A percentile compares a stretch with the other conserved stretches of the same genome.
phyloP scores from a whole-genome alignment of 2,329 filamentous ascomycete species.

The Hypoxylon rubiginosum region DNA sequence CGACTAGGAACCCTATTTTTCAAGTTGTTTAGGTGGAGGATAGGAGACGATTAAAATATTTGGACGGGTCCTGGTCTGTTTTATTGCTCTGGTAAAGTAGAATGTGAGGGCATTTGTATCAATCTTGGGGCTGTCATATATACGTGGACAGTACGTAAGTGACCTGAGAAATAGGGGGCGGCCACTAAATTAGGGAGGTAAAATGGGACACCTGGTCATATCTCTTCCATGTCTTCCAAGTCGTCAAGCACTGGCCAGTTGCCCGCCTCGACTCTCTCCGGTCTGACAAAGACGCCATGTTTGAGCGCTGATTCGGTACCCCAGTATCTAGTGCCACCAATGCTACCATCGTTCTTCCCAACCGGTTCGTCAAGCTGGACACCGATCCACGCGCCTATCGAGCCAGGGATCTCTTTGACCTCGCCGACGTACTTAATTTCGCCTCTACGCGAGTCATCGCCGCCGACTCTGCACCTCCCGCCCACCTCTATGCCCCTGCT shows the following conservation, averaged over 20 bases:
- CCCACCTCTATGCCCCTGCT: conserved; percentile 75
- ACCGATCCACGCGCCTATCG: conserved; percentile 77
- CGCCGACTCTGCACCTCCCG: conserved; percentile 74
- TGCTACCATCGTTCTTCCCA: conserved; percentile 85
- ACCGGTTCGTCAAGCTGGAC: conserved; percentile 83
- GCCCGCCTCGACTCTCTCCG: conserved; percentile 82
- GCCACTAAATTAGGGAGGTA: neutral
- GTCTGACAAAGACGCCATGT: conserved; percentile 82
- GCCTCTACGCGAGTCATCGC: conserved; percentile 77
- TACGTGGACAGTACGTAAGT: neutral
- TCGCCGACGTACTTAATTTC: conserved; percentile 79
- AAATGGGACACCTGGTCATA: conserved; percentile 57
- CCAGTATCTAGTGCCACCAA: conserved; percentile 78
- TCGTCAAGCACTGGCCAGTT: conserved; percentile 79
- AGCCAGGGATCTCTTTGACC: conserved; percentile 78
- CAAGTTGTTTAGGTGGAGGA: neutral
- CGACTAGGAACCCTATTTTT: neutral
- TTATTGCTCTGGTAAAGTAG: neutral
- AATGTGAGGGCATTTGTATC: neutral
- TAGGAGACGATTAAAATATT: neutral
- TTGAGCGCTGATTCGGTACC: conserved; percentile 73
- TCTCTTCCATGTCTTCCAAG: conserved; percentile 83
- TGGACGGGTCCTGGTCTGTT: neutral
- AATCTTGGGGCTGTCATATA: neutral
- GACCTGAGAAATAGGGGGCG: neutral